These are phyloP conservation scores for Fraxinus greggii DNA, from an alignment of 305 asterid species.

Conservation along the genomic window DNA sequence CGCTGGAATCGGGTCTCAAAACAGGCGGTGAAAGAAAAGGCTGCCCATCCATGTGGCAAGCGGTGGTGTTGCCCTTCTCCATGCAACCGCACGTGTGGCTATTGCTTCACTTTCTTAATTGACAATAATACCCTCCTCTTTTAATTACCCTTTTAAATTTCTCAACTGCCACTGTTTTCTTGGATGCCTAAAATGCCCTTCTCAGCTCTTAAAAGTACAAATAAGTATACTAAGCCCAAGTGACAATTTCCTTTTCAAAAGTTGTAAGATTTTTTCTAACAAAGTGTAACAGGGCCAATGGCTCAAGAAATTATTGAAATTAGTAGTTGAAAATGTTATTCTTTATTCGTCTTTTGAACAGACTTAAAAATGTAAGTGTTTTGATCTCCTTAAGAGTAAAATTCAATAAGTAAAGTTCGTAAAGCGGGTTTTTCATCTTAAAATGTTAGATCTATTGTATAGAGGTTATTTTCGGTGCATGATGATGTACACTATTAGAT, in stretches of 20 bases:
- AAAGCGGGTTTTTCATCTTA: no score
- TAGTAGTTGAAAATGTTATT: neutral
- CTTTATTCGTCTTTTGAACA: no score
- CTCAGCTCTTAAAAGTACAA: neutral
- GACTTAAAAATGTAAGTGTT: no score
- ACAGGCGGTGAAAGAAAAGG: neutral
- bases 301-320: neutral
- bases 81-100: constrained; percentile 78
- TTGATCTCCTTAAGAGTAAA: no score
- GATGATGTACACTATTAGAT: no score
- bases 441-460: no score
- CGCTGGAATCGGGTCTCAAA: neutral
- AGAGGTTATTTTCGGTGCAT: no score
- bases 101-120: constrained; percentile 2
- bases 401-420: no score
- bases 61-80: constrained; percentile 38
- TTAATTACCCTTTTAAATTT: neutral
- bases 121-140: constrained; percentile 19
- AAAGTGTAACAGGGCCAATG: neutral
- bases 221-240: no score
- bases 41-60: constrained; percentile 29
- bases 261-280: neutral
- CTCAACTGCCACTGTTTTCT: neutral
- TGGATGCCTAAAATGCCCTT: constrained; percentile 25
- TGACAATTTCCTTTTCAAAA: neutral